phyloP scores from a whole-genome alignment of 2,329 filamentous ascomycete species.

The Coniochaeta ligniaria region DNA sequence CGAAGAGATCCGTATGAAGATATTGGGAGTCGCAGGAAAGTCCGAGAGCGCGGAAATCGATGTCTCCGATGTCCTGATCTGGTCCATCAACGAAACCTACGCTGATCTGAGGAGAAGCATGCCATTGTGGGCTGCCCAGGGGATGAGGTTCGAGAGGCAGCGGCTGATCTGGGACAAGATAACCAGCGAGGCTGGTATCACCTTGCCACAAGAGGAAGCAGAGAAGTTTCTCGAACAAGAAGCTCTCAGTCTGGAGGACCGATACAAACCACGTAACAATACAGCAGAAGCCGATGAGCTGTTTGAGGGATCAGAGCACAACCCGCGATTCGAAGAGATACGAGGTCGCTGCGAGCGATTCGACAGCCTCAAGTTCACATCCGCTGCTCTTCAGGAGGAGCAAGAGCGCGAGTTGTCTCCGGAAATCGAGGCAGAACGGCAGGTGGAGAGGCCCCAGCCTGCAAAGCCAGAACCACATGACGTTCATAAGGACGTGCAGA shows the following conservation, averaged over 20 bases:
- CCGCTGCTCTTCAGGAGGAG: constrained; percentile 49
- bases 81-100: constrained; percentile 53
- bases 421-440: constrained; percentile 53
- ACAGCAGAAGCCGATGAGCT: constrained; percentile 1
- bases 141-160: constrained; percentile 39
- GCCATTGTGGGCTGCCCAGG: constrained; percentile 56
- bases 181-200: neutral
- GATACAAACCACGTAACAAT: constrained; percentile 36
- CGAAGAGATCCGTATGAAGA: constrained; percentile 49
- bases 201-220: constrained; percentile 21
- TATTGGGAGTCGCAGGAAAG: constrained; percentile 24
- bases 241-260: constrained; percentile 38
- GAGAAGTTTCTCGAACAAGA: constrained; percentile 48
- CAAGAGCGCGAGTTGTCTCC: constrained; percentile 62
- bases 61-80: constrained; percentile 49
- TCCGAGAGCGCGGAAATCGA: constrained; percentile 22
- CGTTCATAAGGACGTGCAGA: constrained; percentile 33
- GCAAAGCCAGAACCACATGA: constrained; percentile 30
- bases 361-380: constrained; percentile 18
- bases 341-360: constrained; percentile 28
- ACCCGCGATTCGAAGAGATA: constrained; percentile 18
- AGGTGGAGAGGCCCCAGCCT: constrained; percentile 40
- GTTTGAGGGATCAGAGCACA: neutral
- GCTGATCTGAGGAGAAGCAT: constrained; percentile 39
- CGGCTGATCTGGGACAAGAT: constrained; percentile 23